Base-by-base conservation (phyloP, 23 red algal species). In the Gracilaria caudata region DNA sequence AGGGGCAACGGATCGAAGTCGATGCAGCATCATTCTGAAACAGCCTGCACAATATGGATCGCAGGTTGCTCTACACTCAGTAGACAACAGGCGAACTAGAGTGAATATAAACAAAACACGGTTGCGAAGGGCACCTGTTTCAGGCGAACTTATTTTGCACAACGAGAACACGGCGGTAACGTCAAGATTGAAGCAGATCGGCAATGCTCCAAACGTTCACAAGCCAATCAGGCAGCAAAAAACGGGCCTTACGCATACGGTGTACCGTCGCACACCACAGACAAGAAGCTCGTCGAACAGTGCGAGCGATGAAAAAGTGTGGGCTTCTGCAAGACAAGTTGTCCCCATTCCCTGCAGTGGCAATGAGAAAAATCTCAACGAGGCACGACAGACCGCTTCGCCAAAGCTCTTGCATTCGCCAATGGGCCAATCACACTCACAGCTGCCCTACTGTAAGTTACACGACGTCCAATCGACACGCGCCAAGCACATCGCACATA, bases 1-100 rank as follows among this genome's bases (percentile, higher is more conserved):
- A 20, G 78, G 78, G 19, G 38, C 26, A 37, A 63, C n/a, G 53
- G 78, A 63, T 56, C 51, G 78, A 63, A 81, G 34, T 21, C 65
- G 65, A 71, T 71, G 40, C 1, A 71, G 14, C 32, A 41, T 13
- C 65, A 71, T 71, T 19, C 0, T 39, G 65, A 41, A 2, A 53
- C 49, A 53, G 14, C 1, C 49, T 17, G 49, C 13, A 17, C 13
- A 16, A 53, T 53, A 53, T 17, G 49, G 14, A 53, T 53, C 49
- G 49, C 49, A 1, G 19, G 19, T 53, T 2, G 49, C 6, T 17
- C 1, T 2, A 16, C 6, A 16, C 6, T 8, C 49, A 53, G 49
- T 17, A 8, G 43, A 17, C 13, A 53, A 17, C 49, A 53, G 57
- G n/a, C 28, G 23, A 4, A 60, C 2, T 28, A 60, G 23, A 60